Evolutionary conservation across 2,329 filamentous ascomycete species (phyloP).

Genomic region (Alternaria triticina): DNA sequence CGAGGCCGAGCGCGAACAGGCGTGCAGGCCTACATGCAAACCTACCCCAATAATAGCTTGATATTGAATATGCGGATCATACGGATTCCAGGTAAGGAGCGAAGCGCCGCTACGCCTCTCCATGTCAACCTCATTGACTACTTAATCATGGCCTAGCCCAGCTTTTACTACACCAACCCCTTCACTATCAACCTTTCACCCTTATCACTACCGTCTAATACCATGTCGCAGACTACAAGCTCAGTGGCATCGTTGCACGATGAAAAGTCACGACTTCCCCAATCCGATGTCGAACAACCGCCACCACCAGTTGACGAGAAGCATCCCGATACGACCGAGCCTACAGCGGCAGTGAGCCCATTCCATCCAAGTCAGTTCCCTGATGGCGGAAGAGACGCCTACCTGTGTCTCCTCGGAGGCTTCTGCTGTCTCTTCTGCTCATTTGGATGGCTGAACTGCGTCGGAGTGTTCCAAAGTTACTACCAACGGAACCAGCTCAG

Average conservation of each 20-base stretch:
- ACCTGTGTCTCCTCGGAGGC: slow-evolving; percentile 37
- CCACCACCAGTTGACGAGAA: slow-evolving; percentile 18
- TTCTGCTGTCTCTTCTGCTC: slow-evolving; percentile 40
- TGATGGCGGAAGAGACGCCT: slow-evolving; percentile 48
- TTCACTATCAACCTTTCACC: background rate
- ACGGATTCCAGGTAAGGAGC: background rate
- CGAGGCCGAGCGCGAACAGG: slow-evolving; percentile 2
- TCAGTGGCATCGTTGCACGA: slow-evolving; percentile 23
- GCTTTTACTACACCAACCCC: background rate
- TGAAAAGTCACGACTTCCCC: slow-evolving; percentile 13
- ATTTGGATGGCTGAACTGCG: slow-evolving; percentile 54
- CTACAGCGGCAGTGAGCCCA: slow-evolving; percentile 20
- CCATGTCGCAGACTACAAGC: slow-evolving; percentile 20
- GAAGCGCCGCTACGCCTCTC: background rate
- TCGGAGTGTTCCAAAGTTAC: slow-evolving; percentile 57
- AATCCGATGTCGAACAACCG: slow-evolving; percentile 23
- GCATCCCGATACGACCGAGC: background rate
- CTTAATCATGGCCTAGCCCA: background rate
- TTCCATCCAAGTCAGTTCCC: slow-evolving; percentile 44
- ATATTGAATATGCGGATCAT: background rate
- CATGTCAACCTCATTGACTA: background rate
- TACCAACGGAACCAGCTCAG: slow-evolving; percentile 53
- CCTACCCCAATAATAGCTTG: background rate
- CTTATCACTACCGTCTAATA: background rate
- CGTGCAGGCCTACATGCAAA: background rate